Percentiles rank a stretch among this genome's conserved stretches.
phyloP scores from a whole-genome alignment of 805 yeast genomes.

The Candida xiaguanensis region DNA sequence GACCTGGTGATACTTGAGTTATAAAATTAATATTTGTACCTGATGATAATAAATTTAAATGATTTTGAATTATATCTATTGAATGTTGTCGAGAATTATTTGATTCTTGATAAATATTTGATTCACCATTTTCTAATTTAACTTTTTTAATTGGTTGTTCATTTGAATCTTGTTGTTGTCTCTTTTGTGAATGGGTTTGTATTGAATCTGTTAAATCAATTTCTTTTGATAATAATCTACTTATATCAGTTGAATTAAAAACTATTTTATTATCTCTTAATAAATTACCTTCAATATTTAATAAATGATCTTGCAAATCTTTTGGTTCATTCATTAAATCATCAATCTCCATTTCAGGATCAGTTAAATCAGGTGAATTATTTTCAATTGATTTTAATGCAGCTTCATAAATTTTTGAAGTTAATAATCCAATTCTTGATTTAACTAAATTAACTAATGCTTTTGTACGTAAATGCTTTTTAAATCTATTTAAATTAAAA shows the following conservation, averaged over 20 bases:
- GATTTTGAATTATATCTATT: constrained; percentile 48
- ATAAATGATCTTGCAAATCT: constrained; percentile 23
- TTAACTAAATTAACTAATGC: constrained; percentile 61
- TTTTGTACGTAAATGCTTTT: constrained; percentile 60
- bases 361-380: constrained; percentile 40
- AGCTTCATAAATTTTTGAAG: constrained; percentile 60
- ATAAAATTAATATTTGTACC: constrained; percentile 56
- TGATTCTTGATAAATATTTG: constrained; percentile 11
- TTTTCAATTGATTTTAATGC: constrained; percentile 59
- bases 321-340: constrained; percentile 53
- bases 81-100: constrained; percentile 18
- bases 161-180: constrained; percentile 12
- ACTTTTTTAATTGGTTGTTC: constrained; percentile 17
- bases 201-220: constrained; percentile 46
- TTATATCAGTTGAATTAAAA: constrained; percentile 31
- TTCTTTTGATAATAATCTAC: constrained; percentile 33
- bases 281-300: constrained; percentile 28
- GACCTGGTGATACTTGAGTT: constrained; percentile 51
- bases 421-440: constrained; percentile 65
- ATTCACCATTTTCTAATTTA: constrained; percentile 16
- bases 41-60: constrained; percentile 61
- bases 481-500: constrained; percentile 62
- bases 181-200: constrained; percentile 30
- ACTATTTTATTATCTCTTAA: constrained; percentile 34
- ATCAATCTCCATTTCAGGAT: constrained; percentile 40